Evolutionary conservation across 2,329 filamentous ascomycete species (phyloP).

Genomic region (Annulohypoxylon truncatum): DNA sequence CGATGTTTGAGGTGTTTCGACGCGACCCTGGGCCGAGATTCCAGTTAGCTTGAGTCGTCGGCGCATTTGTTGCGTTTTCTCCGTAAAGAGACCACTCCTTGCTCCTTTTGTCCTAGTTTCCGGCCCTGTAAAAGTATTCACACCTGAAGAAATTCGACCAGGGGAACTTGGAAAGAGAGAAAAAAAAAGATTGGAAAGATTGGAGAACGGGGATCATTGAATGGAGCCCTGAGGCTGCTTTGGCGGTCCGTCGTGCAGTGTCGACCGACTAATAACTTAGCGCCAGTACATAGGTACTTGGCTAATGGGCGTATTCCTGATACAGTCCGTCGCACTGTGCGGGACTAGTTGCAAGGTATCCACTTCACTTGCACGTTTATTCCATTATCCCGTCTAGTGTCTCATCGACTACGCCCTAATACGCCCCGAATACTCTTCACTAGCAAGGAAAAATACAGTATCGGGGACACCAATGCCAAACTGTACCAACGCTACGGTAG

Average conservation of each 20-base stretch:
- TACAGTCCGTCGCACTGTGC: constrained; percentile 7
- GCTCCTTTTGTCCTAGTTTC: constrained; percentile 49
- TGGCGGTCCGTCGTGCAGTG: constrained; percentile 46
- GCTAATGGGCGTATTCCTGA: not conserved
- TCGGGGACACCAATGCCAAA: constrained; percentile 6
- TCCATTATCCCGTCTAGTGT: constrained; percentile 7
- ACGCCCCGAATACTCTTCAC: not conserved
- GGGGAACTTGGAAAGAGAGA: constrained; percentile 31
- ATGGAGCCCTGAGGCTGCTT: constrained; percentile 49
- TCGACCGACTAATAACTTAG: constrained; percentile 1
- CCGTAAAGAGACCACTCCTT: constrained; percentile 44
- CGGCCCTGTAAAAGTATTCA: constrained; percentile 35
- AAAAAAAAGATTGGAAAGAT: constrained; percentile 28
- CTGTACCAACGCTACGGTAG: constrained; percentile 33
- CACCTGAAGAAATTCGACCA: constrained; percentile 32
- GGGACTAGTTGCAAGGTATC: not conserved
- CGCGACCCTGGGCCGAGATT: constrained; percentile 53
- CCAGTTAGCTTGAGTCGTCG: constrained; percentile 49
- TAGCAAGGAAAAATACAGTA: constrained; percentile 26
- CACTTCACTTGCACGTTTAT: constrained; percentile 6
- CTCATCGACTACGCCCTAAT: constrained; percentile 1
- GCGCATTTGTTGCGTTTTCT: constrained; percentile 50
- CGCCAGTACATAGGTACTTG: not conserved
- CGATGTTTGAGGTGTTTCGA: constrained; percentile 52
- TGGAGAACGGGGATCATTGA: constrained; percentile 40